Percentiles rank a stretch among this genome's conserved stretches.
Evolutionary conservation across 208 protist genomes (phyloP).

Genomic region (Crithidia bombi): DNA sequence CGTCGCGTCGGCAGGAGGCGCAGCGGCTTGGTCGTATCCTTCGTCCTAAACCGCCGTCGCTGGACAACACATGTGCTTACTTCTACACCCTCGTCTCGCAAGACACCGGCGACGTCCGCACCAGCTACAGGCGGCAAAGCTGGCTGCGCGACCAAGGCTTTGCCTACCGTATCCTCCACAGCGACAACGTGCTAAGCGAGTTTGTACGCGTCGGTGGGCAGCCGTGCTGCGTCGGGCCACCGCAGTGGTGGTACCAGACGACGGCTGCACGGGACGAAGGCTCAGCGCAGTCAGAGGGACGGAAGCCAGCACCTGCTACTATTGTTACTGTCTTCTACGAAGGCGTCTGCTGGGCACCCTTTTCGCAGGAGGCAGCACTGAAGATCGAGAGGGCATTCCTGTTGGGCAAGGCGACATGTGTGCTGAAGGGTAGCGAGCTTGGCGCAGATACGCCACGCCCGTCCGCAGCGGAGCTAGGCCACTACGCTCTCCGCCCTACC

Average conservation of each 20-base stretch:
- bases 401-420: slow-evolving; percentile 46
- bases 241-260: slow-evolving; percentile 86
- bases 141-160: slow-evolving; percentile 98
- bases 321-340: slow-evolving; percentile 21
- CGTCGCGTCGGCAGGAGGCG: slow-evolving; percentile 96
- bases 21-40: slow-evolving; percentile 98
- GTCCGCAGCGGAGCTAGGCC: slow-evolving; percentile 17
- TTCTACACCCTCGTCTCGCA: slow-evolving; percentile 99
- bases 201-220: slow-evolving; percentile 49
- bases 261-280: not conserved
- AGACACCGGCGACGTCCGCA: slow-evolving; percentile 97
- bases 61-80: slow-evolving; percentile 96
- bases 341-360: slow-evolving; percentile 57
- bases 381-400: slow-evolving; percentile 66
- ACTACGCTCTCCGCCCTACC: slow-evolving; percentile 19
- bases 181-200: slow-evolving; percentile 55
- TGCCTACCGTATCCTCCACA: slow-evolving; percentile 84
- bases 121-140: slow-evolving; percentile 96
- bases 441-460: slow-evolving; percentile 40
- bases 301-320: not conserved
- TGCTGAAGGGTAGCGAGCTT: slow-evolving; percentile 42
- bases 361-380: slow-evolving; percentile 50
- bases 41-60: slow-evolving; percentile 90
- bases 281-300: not conserved
- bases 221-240: slow-evolving; percentile 79